phyloP scores from a whole-genome alignment of 768 basidiomycete genomes.

The Rickenella mellea region DNA sequence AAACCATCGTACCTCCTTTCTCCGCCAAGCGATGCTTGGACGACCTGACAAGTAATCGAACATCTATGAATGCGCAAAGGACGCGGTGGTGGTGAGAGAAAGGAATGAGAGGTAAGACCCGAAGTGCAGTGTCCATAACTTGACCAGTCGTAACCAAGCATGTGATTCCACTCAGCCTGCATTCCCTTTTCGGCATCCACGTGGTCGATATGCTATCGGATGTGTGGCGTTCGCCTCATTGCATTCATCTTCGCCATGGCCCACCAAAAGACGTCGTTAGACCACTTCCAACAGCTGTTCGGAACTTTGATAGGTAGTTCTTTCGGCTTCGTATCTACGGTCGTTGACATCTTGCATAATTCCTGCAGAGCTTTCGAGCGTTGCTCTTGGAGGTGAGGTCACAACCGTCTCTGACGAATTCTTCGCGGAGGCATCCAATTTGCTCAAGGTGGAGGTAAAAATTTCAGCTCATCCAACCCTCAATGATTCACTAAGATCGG shows the following conservation, averaged over 20 bases:
- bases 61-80: conserved; percentile 36
- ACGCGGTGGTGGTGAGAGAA: not conserved
- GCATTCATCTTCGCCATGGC: too few species aligned
- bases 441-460: conserved; percentile 71
- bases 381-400: conserved; percentile 69
- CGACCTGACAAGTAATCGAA: conserved; percentile 89
- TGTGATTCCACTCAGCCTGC: too few species aligned
- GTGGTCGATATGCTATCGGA: too few species aligned
- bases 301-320: too few species aligned
- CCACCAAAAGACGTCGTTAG: too few species aligned
- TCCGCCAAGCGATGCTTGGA: conserved; percentile 85
- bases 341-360: not conserved
- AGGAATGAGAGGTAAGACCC: too few species aligned
- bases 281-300: too few species aligned
- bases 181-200: too few species aligned
- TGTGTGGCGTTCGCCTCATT: too few species aligned
- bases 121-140: too few species aligned
- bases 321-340: too few species aligned
- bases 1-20: conserved; percentile 53
- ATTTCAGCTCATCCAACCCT: not conserved
- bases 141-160: too few species aligned
- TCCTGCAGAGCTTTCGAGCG: conserved; percentile 78
- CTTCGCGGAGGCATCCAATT: conserved; percentile 79
- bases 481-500: not conserved
- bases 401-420: conserved; percentile 87